Evolutionary conservation across 2,329 filamentous ascomycete species (phyloP).

Genomic region (Chrysosporium keratinophilum): DNA sequence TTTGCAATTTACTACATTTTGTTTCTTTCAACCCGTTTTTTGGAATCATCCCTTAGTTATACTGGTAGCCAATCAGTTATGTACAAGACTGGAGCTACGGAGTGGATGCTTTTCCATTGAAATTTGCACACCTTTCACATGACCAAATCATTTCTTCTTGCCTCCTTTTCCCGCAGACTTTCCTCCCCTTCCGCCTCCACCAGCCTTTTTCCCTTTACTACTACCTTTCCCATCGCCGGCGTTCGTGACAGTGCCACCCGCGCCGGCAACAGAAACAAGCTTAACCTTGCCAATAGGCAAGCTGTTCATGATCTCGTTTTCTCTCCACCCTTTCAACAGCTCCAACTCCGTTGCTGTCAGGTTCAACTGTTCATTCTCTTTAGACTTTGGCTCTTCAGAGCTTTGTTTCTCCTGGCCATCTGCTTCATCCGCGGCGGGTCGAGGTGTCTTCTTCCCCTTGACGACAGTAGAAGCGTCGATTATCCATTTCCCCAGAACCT

Average conservation of each 20-base stretch:
- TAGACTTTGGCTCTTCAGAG: slow-evolving; percentile 5
- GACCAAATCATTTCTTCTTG: slow-evolving; percentile 3
- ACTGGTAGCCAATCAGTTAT: background rate
- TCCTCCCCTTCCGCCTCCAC: slow-evolving; percentile 25
- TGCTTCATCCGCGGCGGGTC: slow-evolving; percentile 19
- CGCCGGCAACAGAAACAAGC: slow-evolving; percentile 31
- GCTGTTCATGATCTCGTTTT: slow-evolving; percentile 41
- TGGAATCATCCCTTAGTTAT: background rate
- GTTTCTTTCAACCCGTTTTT: background rate
- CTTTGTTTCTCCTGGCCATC: slow-evolving; percentile 31
- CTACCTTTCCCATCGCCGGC: slow-evolving; percentile 14
- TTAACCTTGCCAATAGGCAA: slow-evolving; percentile 29
- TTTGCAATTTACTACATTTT: background rate
- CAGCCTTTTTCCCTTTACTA: slow-evolving; percentile 20
- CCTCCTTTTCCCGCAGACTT: slow-evolving; percentile 31
- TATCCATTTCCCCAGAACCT: slow-evolving; percentile 76
- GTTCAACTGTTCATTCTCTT: slow-evolving; percentile 3
- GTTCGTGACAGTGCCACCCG: slow-evolving; percentile 26
- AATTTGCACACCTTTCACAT: background rate
- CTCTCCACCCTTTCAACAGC: slow-evolving; percentile 67
- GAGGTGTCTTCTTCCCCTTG: slow-evolving; percentile 29
- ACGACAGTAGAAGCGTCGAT: slow-evolving; percentile 42
- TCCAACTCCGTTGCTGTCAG: slow-evolving; percentile 85
- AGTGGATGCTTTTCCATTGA: background rate
- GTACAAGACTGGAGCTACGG: background rate